A percentile compares a stretch with the other conserved stretches of the same genome.
These are phyloP conservation scores for Gonium pectorale DNA, from an alignment of 139 green algal genomes.

Conservation along the genomic window DNA sequence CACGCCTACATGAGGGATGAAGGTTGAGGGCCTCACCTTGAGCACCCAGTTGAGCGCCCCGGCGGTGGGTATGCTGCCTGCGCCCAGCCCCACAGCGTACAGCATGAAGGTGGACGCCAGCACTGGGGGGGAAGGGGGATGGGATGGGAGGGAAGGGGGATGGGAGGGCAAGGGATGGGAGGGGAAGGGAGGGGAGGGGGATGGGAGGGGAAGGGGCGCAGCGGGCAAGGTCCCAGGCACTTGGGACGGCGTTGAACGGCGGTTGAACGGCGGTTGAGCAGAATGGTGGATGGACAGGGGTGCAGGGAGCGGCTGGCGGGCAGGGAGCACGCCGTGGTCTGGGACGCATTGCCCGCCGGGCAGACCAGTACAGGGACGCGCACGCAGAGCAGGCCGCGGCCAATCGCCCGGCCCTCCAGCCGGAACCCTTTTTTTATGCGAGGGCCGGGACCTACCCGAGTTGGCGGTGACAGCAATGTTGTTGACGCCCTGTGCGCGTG, in stretches of 20 bases:
- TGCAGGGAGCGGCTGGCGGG: too few species aligned
- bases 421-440: too few species aligned
- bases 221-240: background rate
- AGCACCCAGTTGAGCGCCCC: slow-evolving; percentile 83
- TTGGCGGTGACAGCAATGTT: slow-evolving; percentile 70
- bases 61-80: slow-evolving; percentile 75
- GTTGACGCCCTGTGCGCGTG: slow-evolving; percentile 38
- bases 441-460: background rate
- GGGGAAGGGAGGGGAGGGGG: background rate
- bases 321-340: too few species aligned
- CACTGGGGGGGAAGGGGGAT: slow-evolving; percentile 47
- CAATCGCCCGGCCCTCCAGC: too few species aligned
- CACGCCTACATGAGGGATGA: too few species aligned
- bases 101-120: slow-evolving; percentile 85
- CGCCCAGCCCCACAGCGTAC: slow-evolving; percentile 80
- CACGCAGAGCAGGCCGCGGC: background rate
- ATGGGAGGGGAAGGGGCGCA: background rate
- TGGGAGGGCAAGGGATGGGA: background rate
- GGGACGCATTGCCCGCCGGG: background rate
- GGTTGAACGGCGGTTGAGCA: too few species aligned
- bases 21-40: too few species aligned
- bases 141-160: background rate
- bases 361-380: background rate
- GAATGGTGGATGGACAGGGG: too few species aligned
- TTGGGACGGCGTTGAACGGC: background rate